Base-by-base conservation (phyloP, 2,329 filamentous ascomycete genomes). In the Blumeriella jaapii region DNA sequence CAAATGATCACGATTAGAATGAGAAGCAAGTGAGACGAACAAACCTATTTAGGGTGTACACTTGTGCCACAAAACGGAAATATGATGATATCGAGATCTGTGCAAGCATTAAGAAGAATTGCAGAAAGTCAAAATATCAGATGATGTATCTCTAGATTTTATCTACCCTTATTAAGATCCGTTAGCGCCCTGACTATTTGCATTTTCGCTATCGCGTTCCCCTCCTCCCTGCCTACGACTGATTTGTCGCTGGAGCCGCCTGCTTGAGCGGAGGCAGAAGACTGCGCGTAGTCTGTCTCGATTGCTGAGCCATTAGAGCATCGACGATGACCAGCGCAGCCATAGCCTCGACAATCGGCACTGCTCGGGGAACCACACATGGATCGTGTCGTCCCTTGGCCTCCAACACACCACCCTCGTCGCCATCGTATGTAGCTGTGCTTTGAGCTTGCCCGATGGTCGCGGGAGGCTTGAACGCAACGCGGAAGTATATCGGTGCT, bases 301-400 rank as follows among this genome's bases (percentile, higher is more conserved):
- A 74, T 57, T 84, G 78, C 65, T 95, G 89, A 30, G 82, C 78
- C 67, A 93, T 68, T 42, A 93, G 63, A 3, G 84, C 80, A 61
- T 96, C 89, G 60, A 93, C 86, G 38, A 95, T 66, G 3, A 85
- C 82, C 40, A 96, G 61, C 1, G 86, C 76, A 2, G 87, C 81
- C 89, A 96, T 96, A 24, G 79, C 76, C 67, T 96, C 87, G 3
- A 91, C 82, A 38, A 91, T 89, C 8, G 82, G 82, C 15, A 95
- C 78, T 3, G 86, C 87, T 18, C 87, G 70, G 15, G 53, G 53
- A 29, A 93, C 85, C 13, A 96, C 89, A 53, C 84, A 93, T 3
- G 91, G 87, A 56, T 96, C 89, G 59, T 96, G 89, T 40, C 91
- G 69, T 14, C 91, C 91, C 71, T 95, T 96, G 32, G 87, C 86